These are phyloP conservation scores for Porphyrellus cyaneotinctus DNA, from an alignment of 768 basidiomycete species.

Conservation along the genomic window DNA sequence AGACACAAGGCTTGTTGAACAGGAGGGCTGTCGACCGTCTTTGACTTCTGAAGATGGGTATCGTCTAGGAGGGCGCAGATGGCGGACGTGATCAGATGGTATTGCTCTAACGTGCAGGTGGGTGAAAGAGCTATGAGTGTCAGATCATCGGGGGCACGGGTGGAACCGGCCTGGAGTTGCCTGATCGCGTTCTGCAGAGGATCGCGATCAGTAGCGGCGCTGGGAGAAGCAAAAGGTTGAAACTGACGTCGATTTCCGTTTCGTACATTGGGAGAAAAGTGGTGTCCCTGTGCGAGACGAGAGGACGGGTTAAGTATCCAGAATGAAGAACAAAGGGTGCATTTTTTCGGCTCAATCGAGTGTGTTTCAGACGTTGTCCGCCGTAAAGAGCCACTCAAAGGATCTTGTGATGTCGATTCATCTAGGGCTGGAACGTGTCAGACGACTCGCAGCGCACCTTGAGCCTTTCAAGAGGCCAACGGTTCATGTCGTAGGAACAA, in stretches of 20 bases:
- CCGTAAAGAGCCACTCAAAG: not conserved
- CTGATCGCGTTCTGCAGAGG: slow-evolving; percentile 16
- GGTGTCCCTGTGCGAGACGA: not conserved
- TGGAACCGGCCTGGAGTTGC: slow-evolving; percentile 23
- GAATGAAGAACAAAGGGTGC: no score
- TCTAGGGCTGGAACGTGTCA: slow-evolving; percentile 59
- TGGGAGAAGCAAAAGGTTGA: not conserved
- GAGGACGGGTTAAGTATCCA: not conserved
- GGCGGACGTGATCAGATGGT: slow-evolving; percentile 14
- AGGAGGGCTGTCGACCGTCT: slow-evolving; percentile 10
- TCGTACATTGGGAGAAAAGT: slow-evolving; percentile 13
- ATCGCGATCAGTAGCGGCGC: not conserved
- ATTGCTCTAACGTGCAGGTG: slow-evolving; percentile 18
- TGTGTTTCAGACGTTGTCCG: not conserved
- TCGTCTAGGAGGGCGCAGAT: slow-evolving; percentile 20
- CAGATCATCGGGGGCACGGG: slow-evolving; percentile 14
- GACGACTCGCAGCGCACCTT: slow-evolving; percentile 48
- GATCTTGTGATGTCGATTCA: slow-evolving; percentile 54
- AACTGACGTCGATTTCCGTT: slow-evolving; percentile 17
- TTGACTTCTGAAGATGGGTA: slow-evolving; percentile 15
- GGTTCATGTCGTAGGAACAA: slow-evolving; percentile 90
- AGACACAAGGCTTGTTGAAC: slow-evolving; percentile 21
- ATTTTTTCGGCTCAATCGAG: not conserved
- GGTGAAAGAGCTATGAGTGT: slow-evolving; percentile 18
- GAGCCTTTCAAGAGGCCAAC: slow-evolving; percentile 72